Evolutionary conservation across 2,329 filamentous ascomycete genomes (phyloP).

Genomic region (Colletotrichum tropicicola): DNA sequence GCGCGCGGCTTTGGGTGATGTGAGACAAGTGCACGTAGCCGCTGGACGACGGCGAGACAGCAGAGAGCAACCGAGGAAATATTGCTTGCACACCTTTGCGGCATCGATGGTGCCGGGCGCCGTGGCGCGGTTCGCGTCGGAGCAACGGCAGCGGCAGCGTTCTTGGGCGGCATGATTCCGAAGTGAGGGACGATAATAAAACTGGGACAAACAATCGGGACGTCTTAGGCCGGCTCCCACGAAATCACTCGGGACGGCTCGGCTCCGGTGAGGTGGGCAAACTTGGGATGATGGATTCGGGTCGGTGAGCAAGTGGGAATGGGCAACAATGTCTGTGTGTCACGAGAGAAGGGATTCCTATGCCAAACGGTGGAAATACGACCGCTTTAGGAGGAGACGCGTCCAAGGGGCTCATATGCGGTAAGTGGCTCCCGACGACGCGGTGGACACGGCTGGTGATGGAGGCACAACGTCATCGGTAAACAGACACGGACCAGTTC

Average conservation of each 20-base stretch:
- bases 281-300: too few relatives aligned
- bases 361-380: background rate
- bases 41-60: background rate
- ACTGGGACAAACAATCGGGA: background rate
- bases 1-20: background rate
- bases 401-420: background rate
- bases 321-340: background rate
- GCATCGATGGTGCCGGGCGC: background rate
- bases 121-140: slow-evolving; percentile 6
- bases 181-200: background rate
- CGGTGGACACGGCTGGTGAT: background rate
- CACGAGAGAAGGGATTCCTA: background rate
- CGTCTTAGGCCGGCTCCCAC: background rate
- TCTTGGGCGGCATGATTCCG: slow-evolving; percentile 10
- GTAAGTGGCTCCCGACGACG: slow-evolving; percentile 6
- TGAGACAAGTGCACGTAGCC: background rate
- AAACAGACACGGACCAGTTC: background rate
- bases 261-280: background rate
- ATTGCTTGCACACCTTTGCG: background rate
- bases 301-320: background rate
- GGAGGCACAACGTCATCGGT: slow-evolving; percentile 4
- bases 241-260: background rate
- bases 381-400: background rate
- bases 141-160: background rate
- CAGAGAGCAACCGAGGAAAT: background rate